Base-by-base conservation (phyloP, 148 eudicot genomes). In the Hydrangea macrophylla region DNA sequence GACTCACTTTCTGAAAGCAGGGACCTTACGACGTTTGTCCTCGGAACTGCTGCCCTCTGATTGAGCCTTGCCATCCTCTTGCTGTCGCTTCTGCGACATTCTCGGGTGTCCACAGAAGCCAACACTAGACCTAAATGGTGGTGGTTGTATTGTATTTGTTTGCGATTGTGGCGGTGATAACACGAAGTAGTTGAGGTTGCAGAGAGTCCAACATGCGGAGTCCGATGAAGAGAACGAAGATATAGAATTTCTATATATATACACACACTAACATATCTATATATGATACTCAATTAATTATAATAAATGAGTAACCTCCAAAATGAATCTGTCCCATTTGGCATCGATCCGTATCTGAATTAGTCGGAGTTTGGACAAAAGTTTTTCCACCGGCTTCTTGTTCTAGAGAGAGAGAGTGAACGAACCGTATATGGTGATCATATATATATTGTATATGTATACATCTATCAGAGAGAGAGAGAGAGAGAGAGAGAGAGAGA, bases 31-130 rank as follows among this genome's bases (percentile, higher is more conserved):
- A 33, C 85, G 80, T 74, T 82, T 84, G 48, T 81, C 85, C 35
- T 78, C 89, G 66, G 85, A 77, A 55, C 70, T 58, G 71, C 62
- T 65, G 42, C 74, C 62, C 63, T 78, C 80, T 9, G 67, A 59
- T 55, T 60, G 65, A 64, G 71, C 48, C 62, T 70, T 39, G 50
- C 55, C 77, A 75, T 84, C 86, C 56, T 82, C 86, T 24, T 75
- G 82, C 54, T 73, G 80, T 60, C 87, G 82, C 76, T 84, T 87
- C 76, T 83, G 83, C 68, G 85, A 80, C 92, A 87, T 87, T 70
- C 73, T 60, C 77, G 53, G 65, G 24, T 42, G 48, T 17, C 13
- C 32, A 31, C 23, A 40, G 50, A 37, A 27, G 48, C 15, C 20
- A 11, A 55, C 57, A 9, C 68, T n/a, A 18, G 3, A 32, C 35